phyloP scores from a whole-genome alignment of 73 alveolate genomes.

The Stentor coeruleus region DNA sequence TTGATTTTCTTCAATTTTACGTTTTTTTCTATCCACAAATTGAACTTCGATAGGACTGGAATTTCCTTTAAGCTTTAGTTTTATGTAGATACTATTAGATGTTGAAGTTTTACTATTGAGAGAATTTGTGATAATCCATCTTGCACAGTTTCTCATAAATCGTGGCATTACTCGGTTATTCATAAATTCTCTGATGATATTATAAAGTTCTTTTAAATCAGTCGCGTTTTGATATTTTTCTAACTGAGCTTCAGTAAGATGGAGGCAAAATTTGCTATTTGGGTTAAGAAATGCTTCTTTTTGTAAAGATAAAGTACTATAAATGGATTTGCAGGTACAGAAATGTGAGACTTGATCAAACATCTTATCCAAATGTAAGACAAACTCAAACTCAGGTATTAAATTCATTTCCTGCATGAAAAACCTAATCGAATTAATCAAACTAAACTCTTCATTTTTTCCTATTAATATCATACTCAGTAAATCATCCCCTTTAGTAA shows the following conservation, averaged over 20 bases:
- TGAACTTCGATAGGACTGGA: constrained; percentile 21
- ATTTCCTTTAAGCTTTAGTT: background rate
- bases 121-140: background rate
- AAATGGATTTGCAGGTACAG: background rate
- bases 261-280: background rate
- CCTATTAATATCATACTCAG: background rate
- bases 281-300: background rate
- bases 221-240: background rate
- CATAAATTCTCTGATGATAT: background rate
- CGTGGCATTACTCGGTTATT: background rate
- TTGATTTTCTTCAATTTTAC: no score
- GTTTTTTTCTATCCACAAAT: background rate
- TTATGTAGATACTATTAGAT: background rate
- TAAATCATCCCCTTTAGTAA: background rate
- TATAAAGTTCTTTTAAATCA: background rate
- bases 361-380: background rate
- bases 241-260: background rate
- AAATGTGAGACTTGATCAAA: background rate
- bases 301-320: background rate
- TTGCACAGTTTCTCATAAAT: background rate
- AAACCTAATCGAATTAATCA: background rate
- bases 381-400: background rate
- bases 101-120: background rate
- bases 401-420: background rate
- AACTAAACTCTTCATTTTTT: background rate